Percentiles rank a stretch among this genome's conserved stretches.
These are phyloP conservation scores for Agaricus blazei DNA, from an alignment of 768 basidiomycete genomes.

Conservation along the genomic window DNA sequence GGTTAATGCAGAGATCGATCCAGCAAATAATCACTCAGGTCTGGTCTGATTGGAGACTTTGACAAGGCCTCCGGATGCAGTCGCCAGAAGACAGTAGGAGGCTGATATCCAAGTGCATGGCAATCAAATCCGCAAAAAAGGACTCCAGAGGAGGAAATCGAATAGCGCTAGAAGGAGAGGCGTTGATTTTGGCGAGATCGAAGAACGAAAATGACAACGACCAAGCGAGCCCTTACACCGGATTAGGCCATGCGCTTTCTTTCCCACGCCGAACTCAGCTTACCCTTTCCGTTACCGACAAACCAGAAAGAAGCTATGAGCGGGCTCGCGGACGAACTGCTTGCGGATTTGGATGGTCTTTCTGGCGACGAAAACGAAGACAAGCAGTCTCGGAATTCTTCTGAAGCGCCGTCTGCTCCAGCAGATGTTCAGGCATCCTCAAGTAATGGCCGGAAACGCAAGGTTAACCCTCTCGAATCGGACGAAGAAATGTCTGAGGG, in stretches of 20 bases:
- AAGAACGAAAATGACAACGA: too few relatives aligned
- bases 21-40: too few relatives aligned
- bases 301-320: slow-evolving; percentile 43
- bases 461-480: slow-evolving; percentile 50
- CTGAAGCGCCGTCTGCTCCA: slow-evolving; percentile 5
- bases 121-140: too few relatives aligned
- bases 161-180: too few relatives aligned
- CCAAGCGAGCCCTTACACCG: too few relatives aligned
- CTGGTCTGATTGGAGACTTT: too few relatives aligned
- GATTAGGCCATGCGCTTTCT: background rate
- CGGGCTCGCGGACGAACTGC: slow-evolving; percentile 84
- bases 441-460: slow-evolving; percentile 52
- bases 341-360: slow-evolving; percentile 87
- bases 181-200: too few relatives aligned
- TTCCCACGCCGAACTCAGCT: background rate
- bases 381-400: slow-evolving; percentile 23
- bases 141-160: too few relatives aligned
- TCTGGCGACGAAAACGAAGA: slow-evolving; percentile 64
- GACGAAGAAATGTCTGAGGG: slow-evolving; percentile 37
- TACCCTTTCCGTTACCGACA: background rate
- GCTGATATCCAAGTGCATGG: too few relatives aligned
- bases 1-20: too few relatives aligned
- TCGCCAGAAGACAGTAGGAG: too few relatives aligned
- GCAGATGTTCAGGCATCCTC: slow-evolving; percentile 5
- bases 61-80: too few relatives aligned